phyloP scores from a whole-genome alignment of 768 basidiomycete species.

The Asterophora lycoperdoides region DNA sequence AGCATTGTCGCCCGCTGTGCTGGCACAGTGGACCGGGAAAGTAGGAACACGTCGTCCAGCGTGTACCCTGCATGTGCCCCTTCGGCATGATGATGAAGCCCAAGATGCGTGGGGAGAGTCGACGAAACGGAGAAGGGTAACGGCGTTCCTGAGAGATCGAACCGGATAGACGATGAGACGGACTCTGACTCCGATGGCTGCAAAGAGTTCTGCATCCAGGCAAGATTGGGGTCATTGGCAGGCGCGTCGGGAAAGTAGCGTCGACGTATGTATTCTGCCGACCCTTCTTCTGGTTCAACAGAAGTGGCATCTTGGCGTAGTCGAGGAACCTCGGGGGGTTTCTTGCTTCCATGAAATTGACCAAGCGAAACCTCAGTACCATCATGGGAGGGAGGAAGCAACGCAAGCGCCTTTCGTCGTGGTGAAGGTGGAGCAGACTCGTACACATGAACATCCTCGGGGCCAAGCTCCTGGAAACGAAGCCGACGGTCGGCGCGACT shows the following conservation, averaged over 20 bases:
- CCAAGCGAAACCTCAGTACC: slow-evolving; percentile 39
- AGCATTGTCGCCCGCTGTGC: slow-evolving; percentile 84
- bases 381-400: slow-evolving; percentile 47
- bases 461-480: slow-evolving; percentile 72
- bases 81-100: slow-evolving; percentile 88
- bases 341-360: slow-evolving; percentile 29
- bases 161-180: slow-evolving; percentile 50
- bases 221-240: slow-evolving; percentile 66
- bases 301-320: slow-evolving; percentile 2
- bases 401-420: slow-evolving; percentile 51
- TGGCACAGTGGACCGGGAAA: slow-evolving; percentile 76
- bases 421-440: slow-evolving; percentile 80
- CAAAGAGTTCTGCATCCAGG: slow-evolving; percentile 61
- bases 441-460: slow-evolving; percentile 77
- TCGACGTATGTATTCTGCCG: slow-evolving; percentile 77
- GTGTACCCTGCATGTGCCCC: slow-evolving; percentile 82
- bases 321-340: slow-evolving; percentile 3
- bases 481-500: slow-evolving; percentile 54
- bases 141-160: slow-evolving; percentile 70
- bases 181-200: slow-evolving; percentile 24
- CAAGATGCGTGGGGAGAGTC: slow-evolving; percentile 75
- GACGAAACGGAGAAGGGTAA: slow-evolving; percentile 54
- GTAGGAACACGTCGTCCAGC: slow-evolving; percentile 75
- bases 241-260: slow-evolving; percentile 78
- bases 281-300: slow-evolving; percentile 56